Evolutionary conservation across 495 filamentous ascomycete genomes (phyloP), one percentile per base, ranked within the genome.

Genomic region (Xylaria cubensis): DNA sequence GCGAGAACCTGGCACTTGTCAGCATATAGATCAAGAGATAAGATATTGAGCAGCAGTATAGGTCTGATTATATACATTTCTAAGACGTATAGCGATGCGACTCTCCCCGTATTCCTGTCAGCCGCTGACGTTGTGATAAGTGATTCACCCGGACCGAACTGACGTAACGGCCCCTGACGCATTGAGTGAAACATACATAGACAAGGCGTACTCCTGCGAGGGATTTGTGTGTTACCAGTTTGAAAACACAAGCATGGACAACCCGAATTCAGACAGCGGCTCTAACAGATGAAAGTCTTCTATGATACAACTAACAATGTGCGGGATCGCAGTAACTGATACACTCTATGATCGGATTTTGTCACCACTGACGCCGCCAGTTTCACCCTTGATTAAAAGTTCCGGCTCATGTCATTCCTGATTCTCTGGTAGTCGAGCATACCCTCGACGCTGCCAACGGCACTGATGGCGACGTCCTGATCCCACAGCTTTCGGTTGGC

Each of bases 401-500:
- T 97, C 81, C 95, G 90, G 84, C 87, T 93, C 91, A 97, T 98
- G 81, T 97, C 95, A 76, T 88, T 88, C 73, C 97, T 86, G 76
- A 98, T 90, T 73, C 96, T 86, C 78, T 94, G 85, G 86, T 98
- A 99, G 84, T 98, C 95, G 72, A 97, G 84, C 59, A 92, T 82
- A 75, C 92, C 97, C 87, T 98, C 95, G 79, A 98, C 93, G 82
- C 89, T 91, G 68, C 96, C 96, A 65, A 98, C 91, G 17, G 97
- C 97, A 77, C 89, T 93, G 82, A 99, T 87, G 72, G 97, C 96
- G 68, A 99, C 82, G 82, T 99, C 96, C 84, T 95, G 92, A 84
- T 99, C 96, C 96, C 96, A 99, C 64, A 99, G 83, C 82, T 92
- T 97, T 82, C 87, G 88, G 82, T 90, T 88, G 74, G 95, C 95